Base-by-base conservation (phyloP, 805 yeast species). In the Saturnispora hagleri region DNA sequence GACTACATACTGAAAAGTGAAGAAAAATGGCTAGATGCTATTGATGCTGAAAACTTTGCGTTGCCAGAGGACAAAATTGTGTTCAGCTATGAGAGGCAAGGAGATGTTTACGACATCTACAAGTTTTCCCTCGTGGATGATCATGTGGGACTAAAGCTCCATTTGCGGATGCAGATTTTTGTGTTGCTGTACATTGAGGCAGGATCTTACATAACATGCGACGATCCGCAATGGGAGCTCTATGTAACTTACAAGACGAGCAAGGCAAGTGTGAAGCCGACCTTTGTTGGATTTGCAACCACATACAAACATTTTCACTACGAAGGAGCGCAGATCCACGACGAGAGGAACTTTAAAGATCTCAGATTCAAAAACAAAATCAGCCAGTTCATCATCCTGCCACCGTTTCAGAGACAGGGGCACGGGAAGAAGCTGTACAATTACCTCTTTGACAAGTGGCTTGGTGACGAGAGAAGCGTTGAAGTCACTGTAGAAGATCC, bases 401-500 rank as follows among this genome's bases (percentile, higher is more conserved):
- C 99, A 13, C 88, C 88, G 8, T 83, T 78, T 66, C 98, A 91
- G 65, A 78, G 82, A 5, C 69, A 74, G 46, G 79, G 82, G 0
- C 80, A 88, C 50, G 99, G 99, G 2, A 76, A 80, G 4, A 64
- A 68, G 17, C 67, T 91, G 28, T 91, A 91, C 64, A 68, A 72
- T 10, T 54, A 74, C 0, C 66, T 93, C 7, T 73, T 77, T 51
- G 69, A 73, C 2, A 55, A 64, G 44, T 89, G 95, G 86, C 58
- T 72, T 3, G 57, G 61, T 0, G 85, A 86, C 56, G 60, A 64
- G 0, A 54, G 61, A 1, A 79, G 89, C 24, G 67, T 70, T 34
- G 95, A 90, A 59, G 75, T 93, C 40, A 88, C 91, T 0, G 89
- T 93, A 4, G 98, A 93, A 64, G 99, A 93, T 64, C 98, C 98